These are phyloP conservation scores for Glycine soja DNA, from an alignment of 306 rosid genomes.

Conservation along the genomic window DNA sequence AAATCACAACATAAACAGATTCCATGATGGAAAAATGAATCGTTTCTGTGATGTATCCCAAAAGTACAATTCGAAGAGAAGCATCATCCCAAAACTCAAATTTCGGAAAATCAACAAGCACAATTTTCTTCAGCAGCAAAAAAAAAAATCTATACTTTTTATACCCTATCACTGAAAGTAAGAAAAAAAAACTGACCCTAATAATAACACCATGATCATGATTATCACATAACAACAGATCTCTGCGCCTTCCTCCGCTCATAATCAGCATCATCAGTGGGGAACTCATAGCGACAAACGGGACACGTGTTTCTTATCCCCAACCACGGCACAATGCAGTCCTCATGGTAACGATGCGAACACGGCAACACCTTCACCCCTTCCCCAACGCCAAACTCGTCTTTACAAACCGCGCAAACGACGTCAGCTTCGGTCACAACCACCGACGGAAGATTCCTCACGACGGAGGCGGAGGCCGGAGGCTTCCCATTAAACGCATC, in stretches of 20 bases:
- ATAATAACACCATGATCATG: background rate
- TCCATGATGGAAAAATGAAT: conserved; percentile 24
- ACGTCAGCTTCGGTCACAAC: conserved; percentile 61
- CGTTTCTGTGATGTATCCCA: conserved; percentile 44
- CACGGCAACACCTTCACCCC: conserved; percentile 70
- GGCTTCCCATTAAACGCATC: conserved; percentile 53
- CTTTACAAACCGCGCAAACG: conserved; percentile 83
- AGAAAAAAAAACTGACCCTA: conserved; percentile 18
- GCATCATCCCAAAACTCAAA: conserved; percentile 30
- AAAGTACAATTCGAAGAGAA: conserved; percentile 41
- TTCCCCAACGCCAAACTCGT: conserved; percentile 64
- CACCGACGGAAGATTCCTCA: conserved; percentile 60
- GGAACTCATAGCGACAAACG: conserved; percentile 82
- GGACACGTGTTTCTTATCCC: conserved; percentile 89
- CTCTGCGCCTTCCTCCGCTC: conserved; percentile 66
- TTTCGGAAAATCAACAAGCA: conserved; percentile 41
- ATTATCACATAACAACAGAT: conserved; percentile 36
- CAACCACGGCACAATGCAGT: conserved; percentile 85
- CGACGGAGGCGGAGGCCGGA: conserved; percentile 67
- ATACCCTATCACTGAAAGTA: conserved; percentile 50
- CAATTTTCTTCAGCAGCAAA: conserved; percentile 36
- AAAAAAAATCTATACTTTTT: conserved; percentile 49
- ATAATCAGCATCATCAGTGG: conserved; percentile 75
- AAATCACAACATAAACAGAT: conserved; percentile 26
- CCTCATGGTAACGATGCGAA: conserved; percentile 75